Evolutionary conservation across 768 basidiomycete genomes (phyloP), one percentile per base, ranked within the genome.

Genomic region (Boletus sp.): DNA sequence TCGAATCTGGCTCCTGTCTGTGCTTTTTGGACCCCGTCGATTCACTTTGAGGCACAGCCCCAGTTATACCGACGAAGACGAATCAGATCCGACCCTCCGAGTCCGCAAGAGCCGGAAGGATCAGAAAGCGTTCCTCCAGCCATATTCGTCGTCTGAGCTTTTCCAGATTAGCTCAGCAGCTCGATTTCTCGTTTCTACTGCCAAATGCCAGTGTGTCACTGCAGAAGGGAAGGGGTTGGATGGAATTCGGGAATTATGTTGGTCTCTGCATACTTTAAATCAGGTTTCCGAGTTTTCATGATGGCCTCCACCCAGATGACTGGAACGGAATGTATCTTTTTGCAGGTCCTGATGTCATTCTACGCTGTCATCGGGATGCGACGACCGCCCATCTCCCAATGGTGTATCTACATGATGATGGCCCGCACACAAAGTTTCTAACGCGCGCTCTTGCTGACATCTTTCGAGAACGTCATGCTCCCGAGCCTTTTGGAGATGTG

Each of bases 271-370:
- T 24, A 24, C 24, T 24, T 24, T 24, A 1, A 24, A 24, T 24
- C 3, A 24, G 24, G 24, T 24, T 29, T 35, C 32, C 36, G 14
- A n/a, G 20, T 32, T 20, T 32, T 48, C 7, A 52, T 36, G 14
- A 24, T 11, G 29, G 9, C 5, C 10, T n/a, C 9, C 9, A 7
- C 14, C 2, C 14, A 58, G 56, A 48, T 8, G 45, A 58, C 36
- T 40, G 29, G 29, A 3, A 36, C 1, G 58, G 56, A 5, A n/a
- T 53, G 32, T 58, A 15, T 39, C 56, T 58, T 17, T 58, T 58
- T 53, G 56, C 59, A 18, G 57, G 55, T n/a, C 59, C 59, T 9
- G 56, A 53, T n/a, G 5, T 35, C 18, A 15, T 60, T 35, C 47
- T 60, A 35, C 51, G 47, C 11, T 60, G 58, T 30, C 33, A 48